phyloP scores from a whole-genome alignment of 495 filamentous ascomycete species.

The Choiromyces venosus region DNA sequence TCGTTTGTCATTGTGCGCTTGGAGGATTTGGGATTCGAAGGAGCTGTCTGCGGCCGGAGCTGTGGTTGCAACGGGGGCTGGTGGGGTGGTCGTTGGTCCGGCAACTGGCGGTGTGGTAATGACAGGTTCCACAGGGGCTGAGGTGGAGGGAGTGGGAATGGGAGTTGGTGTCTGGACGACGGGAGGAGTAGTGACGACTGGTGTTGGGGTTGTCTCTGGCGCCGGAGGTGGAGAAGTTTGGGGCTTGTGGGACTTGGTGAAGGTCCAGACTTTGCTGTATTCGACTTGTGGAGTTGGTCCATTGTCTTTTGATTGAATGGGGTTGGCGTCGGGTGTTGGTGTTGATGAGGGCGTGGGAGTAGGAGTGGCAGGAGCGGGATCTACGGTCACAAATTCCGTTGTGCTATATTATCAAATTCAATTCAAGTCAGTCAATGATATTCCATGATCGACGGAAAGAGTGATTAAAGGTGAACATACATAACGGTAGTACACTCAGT shows the following conservation, averaged over 20 bases:
- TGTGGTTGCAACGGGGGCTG: background rate
- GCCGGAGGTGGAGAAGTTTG: conserved; percentile 4
- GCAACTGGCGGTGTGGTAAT: background rate
- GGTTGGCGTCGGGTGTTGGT: background rate
- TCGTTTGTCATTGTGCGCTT: conserved; percentile 74
- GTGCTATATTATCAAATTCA: conserved; percentile 3
- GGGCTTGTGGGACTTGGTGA: background rate
- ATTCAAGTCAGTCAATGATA: background rate
- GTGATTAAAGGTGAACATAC: conserved; percentile 18
- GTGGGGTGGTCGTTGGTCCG: background rate
- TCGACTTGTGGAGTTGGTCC: background rate
- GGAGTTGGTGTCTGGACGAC: conserved; percentile 5
- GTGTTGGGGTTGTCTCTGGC: background rate
- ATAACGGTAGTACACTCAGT: conserved; percentile 24
- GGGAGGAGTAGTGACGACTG: conserved; percentile 1
- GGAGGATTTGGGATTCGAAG: conserved; percentile 15
- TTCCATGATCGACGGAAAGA: background rate
- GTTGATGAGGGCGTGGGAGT: background rate
- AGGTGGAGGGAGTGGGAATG: conserved; percentile 5
- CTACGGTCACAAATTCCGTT: conserved; percentile 16
- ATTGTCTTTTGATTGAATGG: background rate
- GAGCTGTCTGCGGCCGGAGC: background rate
- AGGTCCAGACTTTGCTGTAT: background rate
- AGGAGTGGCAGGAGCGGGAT: background rate
- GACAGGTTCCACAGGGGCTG: background rate